A percentile compares a stretch with the other conserved stretches of the same genome.
These are phyloP conservation scores for Syzygium aqueum DNA, from an alignment of 345 rosid species.

Conservation along the genomic window DNA sequence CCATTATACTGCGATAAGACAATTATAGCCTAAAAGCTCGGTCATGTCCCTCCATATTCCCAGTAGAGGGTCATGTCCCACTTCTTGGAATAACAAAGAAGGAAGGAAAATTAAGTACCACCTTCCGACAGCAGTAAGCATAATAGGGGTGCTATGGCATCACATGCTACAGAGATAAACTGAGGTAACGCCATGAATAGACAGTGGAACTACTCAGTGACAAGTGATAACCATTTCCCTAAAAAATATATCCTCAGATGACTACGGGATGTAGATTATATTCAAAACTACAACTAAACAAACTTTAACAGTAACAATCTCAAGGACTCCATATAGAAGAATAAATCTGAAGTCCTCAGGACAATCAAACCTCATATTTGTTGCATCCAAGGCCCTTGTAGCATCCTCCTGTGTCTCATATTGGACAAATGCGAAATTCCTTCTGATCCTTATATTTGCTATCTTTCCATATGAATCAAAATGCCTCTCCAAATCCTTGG, in stretches of 20 bases:
- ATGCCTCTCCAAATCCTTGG: conserved; percentile 88
- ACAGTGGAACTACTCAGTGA: neutral
- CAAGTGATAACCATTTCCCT: neutral
- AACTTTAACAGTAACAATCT: neutral
- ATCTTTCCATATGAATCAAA: conserved; percentile 91
- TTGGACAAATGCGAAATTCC: conserved; percentile 94
- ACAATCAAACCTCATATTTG: conserved; percentile 54
- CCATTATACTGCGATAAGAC: neutral
- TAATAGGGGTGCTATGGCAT: neutral
- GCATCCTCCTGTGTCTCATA: conserved; percentile 91
- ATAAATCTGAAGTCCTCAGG: neutral
- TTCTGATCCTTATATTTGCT: conserved; percentile 80
- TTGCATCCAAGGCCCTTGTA: conserved; percentile 74
- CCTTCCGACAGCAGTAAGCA: neutral
- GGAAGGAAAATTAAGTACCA: neutral
- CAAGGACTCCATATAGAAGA: neutral
- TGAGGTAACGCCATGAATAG: neutral
- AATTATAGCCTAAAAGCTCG: neutral
- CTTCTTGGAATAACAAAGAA: neutral
- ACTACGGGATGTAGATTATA: neutral
- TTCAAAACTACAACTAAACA: neutral
- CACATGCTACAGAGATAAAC: neutral
- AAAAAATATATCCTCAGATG: neutral
- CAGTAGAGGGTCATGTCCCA: neutral
- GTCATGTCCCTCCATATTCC: neutral